Percentiles rank a stretch among this genome's conserved stretches.
Evolutionary conservation across 768 basidiomycete genomes (phyloP).

Genomic region (Cystofilobasidium ferigula): DNA sequence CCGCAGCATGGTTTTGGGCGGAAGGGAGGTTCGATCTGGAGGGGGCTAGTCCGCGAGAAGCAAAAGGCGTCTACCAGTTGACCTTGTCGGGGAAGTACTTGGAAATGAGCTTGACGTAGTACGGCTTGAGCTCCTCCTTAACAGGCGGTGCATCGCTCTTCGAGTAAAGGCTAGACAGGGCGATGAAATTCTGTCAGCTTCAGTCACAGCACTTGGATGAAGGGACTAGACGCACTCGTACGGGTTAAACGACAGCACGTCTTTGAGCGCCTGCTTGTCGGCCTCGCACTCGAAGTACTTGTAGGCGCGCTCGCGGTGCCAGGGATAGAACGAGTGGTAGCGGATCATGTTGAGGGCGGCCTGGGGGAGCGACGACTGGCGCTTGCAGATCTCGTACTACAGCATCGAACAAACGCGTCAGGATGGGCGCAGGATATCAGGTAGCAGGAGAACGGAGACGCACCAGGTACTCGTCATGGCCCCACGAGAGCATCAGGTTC

Average conservation of each 20-base stretch:
- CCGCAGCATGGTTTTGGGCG: too few relatives aligned
- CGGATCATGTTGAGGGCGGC: conserved; percentile 85
- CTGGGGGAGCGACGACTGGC: conserved; percentile 65
- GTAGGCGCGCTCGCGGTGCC: conserved; percentile 80
- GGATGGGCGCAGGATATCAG: conserved; percentile 9
- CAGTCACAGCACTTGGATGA: conserved; percentile 52
- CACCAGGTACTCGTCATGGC: conserved; percentile 57
- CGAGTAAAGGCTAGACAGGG: conserved; percentile 88
- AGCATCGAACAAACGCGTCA: conserved; percentile 38
- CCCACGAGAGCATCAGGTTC: conserved; percentile 68
- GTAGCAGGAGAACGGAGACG: conserved; percentile 18
- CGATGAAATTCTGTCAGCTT: conserved; percentile 60
- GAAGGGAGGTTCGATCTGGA: too few relatives aligned
- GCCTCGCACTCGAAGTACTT: conserved; percentile 63
- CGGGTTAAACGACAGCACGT: conserved; percentile 4
- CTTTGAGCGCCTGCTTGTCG: conserved; percentile 34
- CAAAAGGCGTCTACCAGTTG: conserved; percentile 72
- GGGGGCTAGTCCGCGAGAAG: too few relatives aligned
- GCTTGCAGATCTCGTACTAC: conserved; percentile 74
- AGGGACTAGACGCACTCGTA: conserved; percentile 44
- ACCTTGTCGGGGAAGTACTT: conserved; percentile 75
- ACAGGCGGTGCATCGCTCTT: conserved; percentile 56
- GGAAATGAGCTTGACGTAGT: conserved; percentile 68
- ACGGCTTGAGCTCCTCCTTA: conserved; percentile 53
- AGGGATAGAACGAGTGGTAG: conserved; percentile 87